phyloP scores from a whole-genome alignment of 2,329 filamentous ascomycete genomes.

The Aureobasidium pullulans region DNA sequence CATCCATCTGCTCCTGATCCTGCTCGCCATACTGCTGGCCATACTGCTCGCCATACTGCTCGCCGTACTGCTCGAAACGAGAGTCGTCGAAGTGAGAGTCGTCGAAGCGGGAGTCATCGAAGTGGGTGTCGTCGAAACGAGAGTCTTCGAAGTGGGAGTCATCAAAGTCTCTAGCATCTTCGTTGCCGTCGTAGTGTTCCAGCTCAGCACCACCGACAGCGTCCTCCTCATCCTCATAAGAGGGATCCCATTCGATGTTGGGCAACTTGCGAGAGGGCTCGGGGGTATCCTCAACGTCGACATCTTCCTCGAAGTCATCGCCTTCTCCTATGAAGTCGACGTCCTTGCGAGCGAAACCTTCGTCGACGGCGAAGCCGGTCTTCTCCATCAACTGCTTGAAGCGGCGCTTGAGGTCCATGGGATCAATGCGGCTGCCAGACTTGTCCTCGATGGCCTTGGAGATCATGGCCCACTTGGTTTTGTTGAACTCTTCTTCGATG shows the following conservation, averaged over 20 bases:
- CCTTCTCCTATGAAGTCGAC: not conserved
- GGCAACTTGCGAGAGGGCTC: not conserved
- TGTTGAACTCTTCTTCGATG: constrained; percentile 33
- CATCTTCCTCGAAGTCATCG: not conserved
- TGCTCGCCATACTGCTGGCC: not conserved
- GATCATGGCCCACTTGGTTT: constrained; percentile 34
- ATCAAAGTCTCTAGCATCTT: not conserved
- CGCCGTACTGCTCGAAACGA: too few relatives aligned
- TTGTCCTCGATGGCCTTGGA: constrained; percentile 25
- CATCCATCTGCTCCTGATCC: not conserved
- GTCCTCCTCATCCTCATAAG: not conserved
- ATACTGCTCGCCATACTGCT: not conserved
- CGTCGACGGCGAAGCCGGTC: constrained; percentile 11
- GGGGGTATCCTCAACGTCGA: not conserved
- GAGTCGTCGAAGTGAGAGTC: too few relatives aligned
- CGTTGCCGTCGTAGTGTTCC: not conserved
- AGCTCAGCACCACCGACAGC: not conserved
- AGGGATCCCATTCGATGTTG: not conserved
- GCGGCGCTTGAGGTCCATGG: constrained; percentile 28
- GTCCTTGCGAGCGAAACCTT: not conserved
- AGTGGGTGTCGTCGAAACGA: too few relatives aligned
- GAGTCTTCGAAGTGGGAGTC: too few relatives aligned
- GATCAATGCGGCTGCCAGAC: constrained; percentile 27
- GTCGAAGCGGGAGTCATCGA: too few relatives aligned
- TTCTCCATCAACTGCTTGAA: constrained; percentile 33